Base-by-base conservation (phyloP, 192 early-diverging fungal genomes). In the Podila verticillata region DNA sequence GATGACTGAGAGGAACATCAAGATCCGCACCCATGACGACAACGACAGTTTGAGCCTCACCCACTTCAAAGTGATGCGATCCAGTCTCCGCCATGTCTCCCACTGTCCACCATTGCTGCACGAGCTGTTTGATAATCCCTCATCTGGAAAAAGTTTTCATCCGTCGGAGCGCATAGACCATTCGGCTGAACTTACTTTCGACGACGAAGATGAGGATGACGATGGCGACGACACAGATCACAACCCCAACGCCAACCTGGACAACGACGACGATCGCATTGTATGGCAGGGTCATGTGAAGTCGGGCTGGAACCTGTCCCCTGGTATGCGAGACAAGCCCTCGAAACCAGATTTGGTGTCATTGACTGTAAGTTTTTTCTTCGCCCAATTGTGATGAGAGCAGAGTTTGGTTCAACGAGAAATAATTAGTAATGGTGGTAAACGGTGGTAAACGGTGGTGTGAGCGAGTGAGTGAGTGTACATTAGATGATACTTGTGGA, bases 301-400 rank as follows among this genome's bases (percentile, higher is more conserved):
- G 3, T 44, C 39, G 39, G 15, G 39, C 39, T 44, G 39, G 39
- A 44, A 44, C 39, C 39, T 44, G 39, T 44, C 39, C 39, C 39
- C 39, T 26, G 51, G 51, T 54, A 54, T 32, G 26, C 58, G 58
- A 60, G 58, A 60, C 58, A 60, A 60, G 30, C 15, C 58, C 29
- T 17, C 26, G 51, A 26, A 54, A n/a, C 24, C 51, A 12, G 51
- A 26, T 26, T n/a, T 24, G 24, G 24, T 54, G 51, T 26, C 30
- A 60, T 60, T 60, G 58, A 30, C 30, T 17, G 58, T 60, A 60
- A 60, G 58, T 60, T 54, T 54, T 54, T 54, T 54, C 22, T 54
- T 24, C 8, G 9, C 3, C 10, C 24, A 54, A 9, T 54, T n/a
- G 51, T 54, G 51, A 44, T 1, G 39, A 44, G 12, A 44, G 39